Evolutionary conservation across 2,329 filamentous ascomycete species (phyloP).

Genomic region (Epichloe gansuensis): DNA sequence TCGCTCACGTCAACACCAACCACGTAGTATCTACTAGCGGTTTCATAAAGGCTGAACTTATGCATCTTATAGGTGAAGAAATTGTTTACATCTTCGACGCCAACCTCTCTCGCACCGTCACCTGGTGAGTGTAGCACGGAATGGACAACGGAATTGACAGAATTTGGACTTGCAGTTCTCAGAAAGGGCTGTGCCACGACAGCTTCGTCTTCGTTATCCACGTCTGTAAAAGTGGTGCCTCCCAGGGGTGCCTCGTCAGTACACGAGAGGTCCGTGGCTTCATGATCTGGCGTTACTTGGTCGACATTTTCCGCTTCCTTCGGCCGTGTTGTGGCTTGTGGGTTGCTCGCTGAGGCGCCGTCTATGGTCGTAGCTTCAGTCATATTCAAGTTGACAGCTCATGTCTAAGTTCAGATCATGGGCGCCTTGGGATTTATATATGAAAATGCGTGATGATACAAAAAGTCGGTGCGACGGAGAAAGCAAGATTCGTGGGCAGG

Average conservation of each 20-base stretch:
- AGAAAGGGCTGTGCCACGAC: background rate
- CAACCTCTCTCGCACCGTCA: slow-evolving; percentile 8
- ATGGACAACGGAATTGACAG: slow-evolving; percentile 18
- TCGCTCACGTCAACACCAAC: slow-evolving; percentile 88
- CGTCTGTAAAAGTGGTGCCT: background rate
- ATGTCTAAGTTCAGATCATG: background rate
- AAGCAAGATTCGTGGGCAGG: too few relatives aligned
- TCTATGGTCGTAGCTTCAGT: background rate
- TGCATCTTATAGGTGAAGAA: slow-evolving; percentile 59
- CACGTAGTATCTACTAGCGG: slow-evolving; percentile 82
- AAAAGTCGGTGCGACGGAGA: too few relatives aligned
- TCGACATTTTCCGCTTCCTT: background rate
- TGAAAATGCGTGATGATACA: too few relatives aligned
- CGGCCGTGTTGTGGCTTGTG: background rate
- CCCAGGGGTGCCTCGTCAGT: background rate
- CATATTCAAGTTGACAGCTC: background rate
- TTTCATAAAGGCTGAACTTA: slow-evolving; percentile 96
- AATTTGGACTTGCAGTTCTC: slow-evolving; percentile 36
- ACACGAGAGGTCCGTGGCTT: background rate
- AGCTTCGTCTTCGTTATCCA: background rate
- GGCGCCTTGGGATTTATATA: too few relatives aligned
- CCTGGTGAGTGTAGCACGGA: slow-evolving; percentile 10
- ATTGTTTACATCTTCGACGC: slow-evolving; percentile 21
- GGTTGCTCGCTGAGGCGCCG: background rate
- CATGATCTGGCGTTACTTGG: background rate